These are phyloP conservation scores for Chlorella sp. DNA, from an alignment of 139 green algal species.

Conservation along the genomic window DNA sequence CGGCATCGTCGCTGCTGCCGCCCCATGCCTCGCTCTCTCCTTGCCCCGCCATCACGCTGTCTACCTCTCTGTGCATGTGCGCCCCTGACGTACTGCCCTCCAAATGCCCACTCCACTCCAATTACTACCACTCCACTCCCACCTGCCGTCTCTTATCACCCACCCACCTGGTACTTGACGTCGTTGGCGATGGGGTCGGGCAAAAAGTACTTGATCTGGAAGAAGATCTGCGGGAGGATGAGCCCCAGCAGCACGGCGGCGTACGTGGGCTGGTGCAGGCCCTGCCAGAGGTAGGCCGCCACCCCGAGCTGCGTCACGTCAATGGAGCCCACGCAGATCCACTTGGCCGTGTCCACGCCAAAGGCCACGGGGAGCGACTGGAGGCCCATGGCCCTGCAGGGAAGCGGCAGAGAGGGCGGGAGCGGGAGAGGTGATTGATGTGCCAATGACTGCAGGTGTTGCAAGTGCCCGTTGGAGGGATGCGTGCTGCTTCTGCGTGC, in stretches of 20 bases:
- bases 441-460: no score
- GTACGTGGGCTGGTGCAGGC: constrained; percentile 80
- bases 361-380: constrained; percentile 95
- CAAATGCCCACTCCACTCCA: background rate
- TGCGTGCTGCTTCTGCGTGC: no score
- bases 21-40: background rate
- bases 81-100: background rate
- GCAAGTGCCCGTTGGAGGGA: no score
- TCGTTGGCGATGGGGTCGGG: constrained; percentile 97
- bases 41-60: background rate
- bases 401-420: no score
- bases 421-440: no score
- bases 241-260: constrained; percentile 82
- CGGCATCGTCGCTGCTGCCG: background rate
- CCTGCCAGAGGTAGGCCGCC: constrained; percentile 78
- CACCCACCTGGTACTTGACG: constrained; percentile 79
- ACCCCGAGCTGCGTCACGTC: constrained; percentile 83
- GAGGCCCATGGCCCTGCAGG: constrained; percentile 63
- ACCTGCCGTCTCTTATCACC: no score
- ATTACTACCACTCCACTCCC: no score
- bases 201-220: constrained; percentile 94
- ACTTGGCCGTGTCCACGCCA: constrained; percentile 96
- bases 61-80: background rate
- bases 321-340: constrained; percentile 92
- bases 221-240: constrained; percentile 90